Conservation (phyloP, 305 asterid species). For the Fraxinus albicans region DNA sequence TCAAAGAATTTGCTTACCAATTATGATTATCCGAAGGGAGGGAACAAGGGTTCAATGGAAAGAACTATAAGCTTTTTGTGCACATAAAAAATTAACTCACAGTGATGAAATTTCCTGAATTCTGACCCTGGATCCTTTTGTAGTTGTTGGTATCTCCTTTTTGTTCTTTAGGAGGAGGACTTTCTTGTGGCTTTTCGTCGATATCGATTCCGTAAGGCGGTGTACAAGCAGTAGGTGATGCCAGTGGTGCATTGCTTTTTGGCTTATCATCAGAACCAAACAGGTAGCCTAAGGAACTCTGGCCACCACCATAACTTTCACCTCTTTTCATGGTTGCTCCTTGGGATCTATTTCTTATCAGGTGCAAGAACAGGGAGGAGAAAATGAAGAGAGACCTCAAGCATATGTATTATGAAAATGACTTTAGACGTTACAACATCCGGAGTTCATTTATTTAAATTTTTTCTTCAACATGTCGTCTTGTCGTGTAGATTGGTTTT, state of each 20-base stretch:
- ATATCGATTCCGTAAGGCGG: slow-evolving; percentile 59
- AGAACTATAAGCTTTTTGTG: not conserved
- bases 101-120: slow-evolving; percentile 43
- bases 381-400: not conserved
- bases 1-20: not conserved
- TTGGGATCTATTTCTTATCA: slow-evolving; percentile 2
- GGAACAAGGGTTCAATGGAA: not conserved
- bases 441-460: not conserved
- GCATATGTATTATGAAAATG: not conserved
- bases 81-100: slow-evolving; percentile 32
- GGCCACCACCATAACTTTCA: slow-evolving; percentile 32
- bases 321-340: slow-evolving; percentile 30
- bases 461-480: not conserved
- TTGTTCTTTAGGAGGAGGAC: slow-evolving; percentile 21
- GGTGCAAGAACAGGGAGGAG: not conserved
- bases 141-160: slow-evolving; percentile 15
- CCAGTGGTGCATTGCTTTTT: slow-evolving; percentile 28
- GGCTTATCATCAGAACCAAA: slow-evolving; percentile 43
- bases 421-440: not conserved
- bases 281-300: slow-evolving; percentile 44
- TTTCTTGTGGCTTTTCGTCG: slow-evolving; percentile 29
- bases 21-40: not conserved
- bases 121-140: slow-evolving; percentile 29
- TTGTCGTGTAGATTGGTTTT: not conserved
- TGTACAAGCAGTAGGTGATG: slow-evolving; percentile 32